Conservation (phyloP, 2,329 filamentous ascomycete genomes). For the Aspergillus sp. region DNA sequence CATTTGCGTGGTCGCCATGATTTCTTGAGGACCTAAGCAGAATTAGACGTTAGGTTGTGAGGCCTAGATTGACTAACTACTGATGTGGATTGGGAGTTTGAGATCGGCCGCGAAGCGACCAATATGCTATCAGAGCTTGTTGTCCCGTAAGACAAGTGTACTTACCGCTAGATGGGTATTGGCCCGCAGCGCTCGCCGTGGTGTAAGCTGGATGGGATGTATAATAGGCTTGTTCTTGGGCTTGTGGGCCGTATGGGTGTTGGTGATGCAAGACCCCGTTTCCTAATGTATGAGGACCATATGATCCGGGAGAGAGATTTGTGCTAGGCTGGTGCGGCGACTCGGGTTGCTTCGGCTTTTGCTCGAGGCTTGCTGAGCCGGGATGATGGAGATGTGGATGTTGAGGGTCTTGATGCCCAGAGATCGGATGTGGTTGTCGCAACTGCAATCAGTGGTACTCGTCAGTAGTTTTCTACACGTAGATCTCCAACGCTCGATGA, state of each 20-base stretch:
- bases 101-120: neutral
- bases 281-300: constrained; percentile 30
- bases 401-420: constrained; percentile 31
- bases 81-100: neutral
- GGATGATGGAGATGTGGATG: constrained; percentile 33
- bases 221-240: constrained; percentile 71
- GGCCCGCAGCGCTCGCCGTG: constrained; percentile 75
- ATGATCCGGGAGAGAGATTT: constrained; percentile 32
- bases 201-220: constrained; percentile 80
- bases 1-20: constrained; percentile 67
- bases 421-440: constrained; percentile 25
- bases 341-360: constrained; percentile 48
- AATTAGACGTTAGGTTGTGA: neutral
- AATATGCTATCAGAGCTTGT: constrained; percentile 1
- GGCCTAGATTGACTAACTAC: constrained; percentile 62
- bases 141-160: constrained; percentile 20
- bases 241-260: constrained; percentile 66
- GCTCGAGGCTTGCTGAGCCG: constrained; percentile 27
- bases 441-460: constrained; percentile 21
- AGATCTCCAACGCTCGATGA: neutral
- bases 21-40: constrained; percentile 67
- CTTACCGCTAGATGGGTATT: constrained; percentile 85
- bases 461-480: constrained; percentile 13
- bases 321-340: constrained; percentile 61
- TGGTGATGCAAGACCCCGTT: constrained; percentile 52